Evolutionary conservation across 306 rosid species (phyloP).

Genomic region (Inga leiocalycina): DNA sequence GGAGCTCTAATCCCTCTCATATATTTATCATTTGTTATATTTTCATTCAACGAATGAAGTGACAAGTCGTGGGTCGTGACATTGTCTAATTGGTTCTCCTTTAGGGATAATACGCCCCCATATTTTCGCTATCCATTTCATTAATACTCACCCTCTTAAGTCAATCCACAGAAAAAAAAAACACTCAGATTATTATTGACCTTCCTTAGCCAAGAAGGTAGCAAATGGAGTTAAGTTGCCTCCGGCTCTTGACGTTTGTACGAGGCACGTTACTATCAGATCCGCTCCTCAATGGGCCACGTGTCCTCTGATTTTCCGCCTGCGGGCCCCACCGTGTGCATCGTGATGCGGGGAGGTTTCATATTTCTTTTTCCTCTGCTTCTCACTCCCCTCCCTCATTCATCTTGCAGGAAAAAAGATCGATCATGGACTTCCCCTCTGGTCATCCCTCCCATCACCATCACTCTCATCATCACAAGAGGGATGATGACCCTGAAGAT

Average conservation of each 20-base stretch:
- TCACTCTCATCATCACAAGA: slow-evolving; percentile 31
- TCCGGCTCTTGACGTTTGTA: not conserved
- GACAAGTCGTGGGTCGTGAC: not conserved
- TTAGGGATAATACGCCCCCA: no score
- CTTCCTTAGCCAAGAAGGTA: no score
- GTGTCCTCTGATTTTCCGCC: not conserved
- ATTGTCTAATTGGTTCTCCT: not conserved
- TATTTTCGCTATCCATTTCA: no score
- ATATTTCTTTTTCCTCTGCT: not conserved
- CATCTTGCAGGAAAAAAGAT: not conserved
- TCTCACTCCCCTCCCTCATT: not conserved
- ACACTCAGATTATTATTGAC: no score
- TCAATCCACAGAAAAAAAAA: no score
- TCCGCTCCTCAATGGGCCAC: not conserved
- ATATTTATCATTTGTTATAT: not conserved
- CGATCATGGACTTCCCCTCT: slow-evolving; percentile 49
- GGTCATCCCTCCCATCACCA: slow-evolving; percentile 31
- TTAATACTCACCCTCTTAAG: no score
- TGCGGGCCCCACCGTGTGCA: not conserved
- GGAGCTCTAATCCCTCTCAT: not conserved
- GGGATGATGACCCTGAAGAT: slow-evolving; percentile 21
- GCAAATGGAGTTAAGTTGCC: not conserved
- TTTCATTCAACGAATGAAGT: not conserved
- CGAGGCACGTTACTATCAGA: not conserved
- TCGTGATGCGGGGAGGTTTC: not conserved